Percentiles rank a stretch among this genome's conserved stretches.
Evolutionary conservation across 495 filamentous ascomycete genomes (phyloP).

Genomic region (Friedmanniomyces simplex): DNA sequence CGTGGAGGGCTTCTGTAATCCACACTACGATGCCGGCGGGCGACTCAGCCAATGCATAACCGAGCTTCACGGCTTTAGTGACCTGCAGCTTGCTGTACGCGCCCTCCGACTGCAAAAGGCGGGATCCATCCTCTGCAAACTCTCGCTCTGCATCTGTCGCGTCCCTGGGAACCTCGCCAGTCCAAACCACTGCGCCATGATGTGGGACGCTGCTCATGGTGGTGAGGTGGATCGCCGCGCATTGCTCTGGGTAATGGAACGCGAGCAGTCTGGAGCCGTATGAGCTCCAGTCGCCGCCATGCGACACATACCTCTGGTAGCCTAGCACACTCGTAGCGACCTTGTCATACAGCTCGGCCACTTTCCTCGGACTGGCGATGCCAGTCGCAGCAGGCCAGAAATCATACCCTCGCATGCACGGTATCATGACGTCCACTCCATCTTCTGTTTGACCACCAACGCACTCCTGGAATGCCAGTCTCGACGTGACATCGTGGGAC

Average conservation of each 20-base stretch:
- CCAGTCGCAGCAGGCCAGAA: neutral
- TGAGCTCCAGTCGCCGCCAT: too few species aligned
- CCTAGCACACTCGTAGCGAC: neutral
- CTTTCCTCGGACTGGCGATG: neutral
- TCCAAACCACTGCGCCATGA: neutral
- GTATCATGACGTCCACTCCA: neutral
- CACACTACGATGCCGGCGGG: neutral
- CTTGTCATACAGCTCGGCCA: neutral
- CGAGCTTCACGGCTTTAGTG: neutral
- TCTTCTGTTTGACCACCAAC: neutral
- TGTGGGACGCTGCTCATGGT: neutral
- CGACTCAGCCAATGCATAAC: neutral
- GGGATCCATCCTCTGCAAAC: neutral
- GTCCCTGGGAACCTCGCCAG: neutral
- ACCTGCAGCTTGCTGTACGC: neutral
- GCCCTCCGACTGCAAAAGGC: neutral
- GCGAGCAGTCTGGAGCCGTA: neutral
- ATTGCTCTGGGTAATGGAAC: neutral
- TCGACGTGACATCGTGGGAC: neutral
- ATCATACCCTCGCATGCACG: neutral
- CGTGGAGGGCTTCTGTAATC: neutral
- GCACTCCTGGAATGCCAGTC: neutral
- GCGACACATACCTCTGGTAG: neutral
- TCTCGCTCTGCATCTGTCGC: neutral
- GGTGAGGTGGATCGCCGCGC: neutral